Evolutionary conservation across 441 rosid genomes (phyloP).

Genomic region (Bruguiera hainesii): DNA sequence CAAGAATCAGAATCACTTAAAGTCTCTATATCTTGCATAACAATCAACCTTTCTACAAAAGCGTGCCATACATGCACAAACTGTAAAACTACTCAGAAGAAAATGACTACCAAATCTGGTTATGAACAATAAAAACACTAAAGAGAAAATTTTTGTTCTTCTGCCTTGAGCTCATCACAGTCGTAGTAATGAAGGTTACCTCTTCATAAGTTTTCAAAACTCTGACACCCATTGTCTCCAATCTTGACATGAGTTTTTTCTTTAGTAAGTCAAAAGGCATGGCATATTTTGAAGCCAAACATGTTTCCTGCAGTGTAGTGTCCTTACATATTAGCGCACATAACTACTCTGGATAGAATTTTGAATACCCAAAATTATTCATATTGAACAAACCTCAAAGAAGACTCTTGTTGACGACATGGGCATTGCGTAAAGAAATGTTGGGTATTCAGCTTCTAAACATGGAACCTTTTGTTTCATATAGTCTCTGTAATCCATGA

Average conservation of each 20-base stretch:
- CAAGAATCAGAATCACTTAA: neutral
- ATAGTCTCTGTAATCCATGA: conserved; percentile 94
- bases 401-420: conserved; percentile 79
- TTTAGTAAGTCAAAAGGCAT: conserved; percentile 83
- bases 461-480: conserved; percentile 44
- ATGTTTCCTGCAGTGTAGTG: conserved; percentile 70
- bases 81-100: neutral
- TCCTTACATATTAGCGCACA: conserved; percentile 22
- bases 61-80: neutral
- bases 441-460: conserved; percentile 72
- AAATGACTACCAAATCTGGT: conserved; percentile 4
- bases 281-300: conserved; percentile 91
- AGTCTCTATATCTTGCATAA: neutral
- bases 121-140: neutral
- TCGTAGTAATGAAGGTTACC: conserved; percentile 36
- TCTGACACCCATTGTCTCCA: conserved; percentile 72
- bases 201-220: conserved; percentile 74
- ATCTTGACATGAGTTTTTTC: conserved; percentile 70
- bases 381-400: conserved; percentile 61
- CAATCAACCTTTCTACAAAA: neutral
- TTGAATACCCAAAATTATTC: conserved; percentile 11
- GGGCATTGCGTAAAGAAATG: conserved; percentile 91
- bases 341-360: conserved; percentile 4
- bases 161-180: neutral
- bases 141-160: conserved; percentile 2